Conservation (phyloP, 441 rosid species). For the Sinapis alba region DNA sequence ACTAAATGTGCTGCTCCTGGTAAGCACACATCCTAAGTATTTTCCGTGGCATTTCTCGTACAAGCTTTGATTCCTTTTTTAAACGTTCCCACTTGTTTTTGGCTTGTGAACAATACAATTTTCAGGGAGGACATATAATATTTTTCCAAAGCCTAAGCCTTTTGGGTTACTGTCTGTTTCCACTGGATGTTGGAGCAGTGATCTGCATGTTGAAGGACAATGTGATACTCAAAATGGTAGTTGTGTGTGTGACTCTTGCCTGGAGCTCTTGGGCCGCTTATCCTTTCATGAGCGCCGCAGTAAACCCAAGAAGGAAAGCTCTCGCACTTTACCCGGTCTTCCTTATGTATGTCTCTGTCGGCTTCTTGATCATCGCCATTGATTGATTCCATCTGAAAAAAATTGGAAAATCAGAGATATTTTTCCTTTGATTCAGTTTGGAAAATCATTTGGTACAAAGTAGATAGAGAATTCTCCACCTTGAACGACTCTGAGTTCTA, state of each 20-base stretch:
- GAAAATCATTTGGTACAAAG: constrained; percentile 29
- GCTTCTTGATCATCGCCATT: constrained; percentile 89
- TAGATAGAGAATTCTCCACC: constrained; percentile 39
- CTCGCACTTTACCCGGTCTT: constrained; percentile 91
- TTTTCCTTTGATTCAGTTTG: neutral
- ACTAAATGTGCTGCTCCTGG: constrained; percentile 89
- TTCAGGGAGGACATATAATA: constrained; percentile 91
- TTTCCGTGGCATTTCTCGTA: too few species aligned
- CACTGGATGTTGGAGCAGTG: constrained; percentile 80
- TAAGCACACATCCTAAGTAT: constrained; percentile 44
- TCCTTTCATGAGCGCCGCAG: constrained; percentile 96
- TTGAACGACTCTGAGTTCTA: constrained; percentile 28
- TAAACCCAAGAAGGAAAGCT: constrained; percentile 84
- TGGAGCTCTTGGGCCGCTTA: constrained; percentile 99
- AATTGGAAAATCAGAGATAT: constrained; percentile 13
- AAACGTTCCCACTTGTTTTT: neutral
- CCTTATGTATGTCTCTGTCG: constrained; percentile 93
- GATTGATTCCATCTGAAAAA: constrained; percentile 43
- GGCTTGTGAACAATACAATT: neutral
- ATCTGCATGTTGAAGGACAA: constrained; percentile 84
- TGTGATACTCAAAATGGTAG: constrained; percentile 68
- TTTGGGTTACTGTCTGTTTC: constrained; percentile 85
- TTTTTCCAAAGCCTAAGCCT: constrained; percentile 92
- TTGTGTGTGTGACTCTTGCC: constrained; percentile 83
- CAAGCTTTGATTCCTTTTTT: neutral